phyloP scores from a whole-genome alignment of 495 filamentous ascomycete genomes.

The Xylaria telfairii region DNA sequence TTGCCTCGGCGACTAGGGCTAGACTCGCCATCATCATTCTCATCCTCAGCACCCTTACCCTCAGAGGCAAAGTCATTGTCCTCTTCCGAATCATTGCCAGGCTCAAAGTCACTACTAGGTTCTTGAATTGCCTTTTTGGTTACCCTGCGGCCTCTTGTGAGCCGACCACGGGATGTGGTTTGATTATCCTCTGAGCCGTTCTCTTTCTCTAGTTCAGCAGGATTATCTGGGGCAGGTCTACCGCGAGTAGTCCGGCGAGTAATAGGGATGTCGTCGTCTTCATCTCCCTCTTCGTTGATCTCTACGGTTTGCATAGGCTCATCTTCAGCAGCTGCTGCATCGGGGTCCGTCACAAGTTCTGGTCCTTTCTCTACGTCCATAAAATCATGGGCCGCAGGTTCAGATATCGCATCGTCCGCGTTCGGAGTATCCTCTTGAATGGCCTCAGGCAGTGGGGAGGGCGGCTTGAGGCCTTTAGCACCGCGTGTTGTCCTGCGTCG shows the following conservation, averaged over 20 bases:
- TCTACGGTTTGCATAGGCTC: constrained; percentile 48
- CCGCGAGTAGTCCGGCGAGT: constrained; percentile 60
- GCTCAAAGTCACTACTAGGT: constrained; percentile 89
- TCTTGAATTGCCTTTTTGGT: constrained; percentile 64
- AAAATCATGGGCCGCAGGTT: constrained; percentile 24
- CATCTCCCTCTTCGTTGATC: constrained; percentile 60
- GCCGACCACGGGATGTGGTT: constrained; percentile 46
- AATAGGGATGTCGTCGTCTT: constrained; percentile 71
- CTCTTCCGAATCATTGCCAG: constrained; percentile 66
- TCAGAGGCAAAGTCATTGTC: constrained; percentile 55
- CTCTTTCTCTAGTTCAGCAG: constrained; percentile 46
- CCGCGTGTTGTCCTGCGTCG: constrained; percentile 59
- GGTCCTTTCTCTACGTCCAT: constrained; percentile 24
- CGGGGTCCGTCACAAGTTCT: constrained; percentile 42
- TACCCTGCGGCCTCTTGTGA: constrained; percentile 53
- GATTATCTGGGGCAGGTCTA: constrained; percentile 28
- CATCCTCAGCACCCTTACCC: constrained; percentile 33
- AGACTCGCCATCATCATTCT: constrained; percentile 48
- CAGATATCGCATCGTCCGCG: constrained; percentile 30
- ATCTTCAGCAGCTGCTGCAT: constrained; percentile 43
- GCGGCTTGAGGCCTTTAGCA: constrained; percentile 65
- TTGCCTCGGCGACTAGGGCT: constrained; percentile 49
- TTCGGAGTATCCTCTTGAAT: constrained; percentile 52
- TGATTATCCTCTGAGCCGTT: constrained; percentile 40
- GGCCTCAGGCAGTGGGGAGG: constrained; percentile 66